phyloP scores from a whole-genome alignment of 208 protist genomes.

The Leishmania gerbilli region DNA sequence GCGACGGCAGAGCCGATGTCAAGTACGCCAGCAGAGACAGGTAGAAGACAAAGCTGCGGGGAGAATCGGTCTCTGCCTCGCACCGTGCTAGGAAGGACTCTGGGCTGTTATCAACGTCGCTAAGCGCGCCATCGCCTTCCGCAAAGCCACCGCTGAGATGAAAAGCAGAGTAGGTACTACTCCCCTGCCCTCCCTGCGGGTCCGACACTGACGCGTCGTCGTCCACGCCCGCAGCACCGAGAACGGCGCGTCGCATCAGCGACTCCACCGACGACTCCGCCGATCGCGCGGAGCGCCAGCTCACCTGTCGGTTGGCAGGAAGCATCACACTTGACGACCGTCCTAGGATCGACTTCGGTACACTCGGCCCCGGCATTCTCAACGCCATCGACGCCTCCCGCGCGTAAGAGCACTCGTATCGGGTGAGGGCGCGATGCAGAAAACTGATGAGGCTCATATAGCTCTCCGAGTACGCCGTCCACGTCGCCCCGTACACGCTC shows the following conservation, averaged over 20 bases:
- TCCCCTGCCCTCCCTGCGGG: not conserved
- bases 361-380: not conserved
- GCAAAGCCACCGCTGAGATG: not conserved
- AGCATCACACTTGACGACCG: not conserved
- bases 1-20: constrained; percentile 27
- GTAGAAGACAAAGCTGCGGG: constrained; percentile 31
- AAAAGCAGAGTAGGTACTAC: not conserved
- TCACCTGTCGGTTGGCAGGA: not conserved
- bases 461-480: constrained; percentile 21
- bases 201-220: not conserved
- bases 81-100: constrained; percentile 19
- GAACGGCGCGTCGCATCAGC: not conserved
- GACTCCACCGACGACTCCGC: constrained; percentile 1
- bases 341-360: not conserved
- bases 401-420: not conserved
- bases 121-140: not conserved
- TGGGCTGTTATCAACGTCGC: not conserved
- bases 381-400: not conserved
- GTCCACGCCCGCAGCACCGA: not conserved
- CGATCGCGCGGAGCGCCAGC: not conserved
- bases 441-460: constrained; percentile 28
- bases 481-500: constrained; percentile 17
- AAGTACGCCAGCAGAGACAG: constrained; percentile 31
- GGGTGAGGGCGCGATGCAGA: constrained; percentile 23
- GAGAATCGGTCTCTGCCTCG: constrained; percentile 14